These are phyloP conservation scores for Euphorbia schlechtendalii DNA, from an alignment of 441 rosid species.

Conservation along the genomic window DNA sequence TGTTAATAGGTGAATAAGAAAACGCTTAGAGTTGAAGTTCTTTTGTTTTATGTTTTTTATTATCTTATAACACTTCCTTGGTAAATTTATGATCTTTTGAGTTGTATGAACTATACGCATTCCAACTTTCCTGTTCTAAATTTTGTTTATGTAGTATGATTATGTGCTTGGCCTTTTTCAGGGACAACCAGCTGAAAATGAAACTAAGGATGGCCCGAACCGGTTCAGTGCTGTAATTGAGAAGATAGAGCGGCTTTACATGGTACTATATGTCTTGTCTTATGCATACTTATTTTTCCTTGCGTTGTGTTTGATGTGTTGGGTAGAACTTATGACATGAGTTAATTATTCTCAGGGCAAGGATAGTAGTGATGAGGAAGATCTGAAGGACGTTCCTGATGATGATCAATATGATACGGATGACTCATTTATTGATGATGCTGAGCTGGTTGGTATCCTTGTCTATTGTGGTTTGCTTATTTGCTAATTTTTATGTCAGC, in stretches of 20 bases:
- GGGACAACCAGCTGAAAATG: constrained; percentile 52
- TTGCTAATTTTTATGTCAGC: neutral
- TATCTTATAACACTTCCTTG: neutral
- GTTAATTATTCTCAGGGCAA: constrained; percentile 53
- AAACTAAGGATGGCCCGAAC: constrained; percentile 53
- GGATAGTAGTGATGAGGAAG: constrained; percentile 97
- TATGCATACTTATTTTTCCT: constrained; percentile 11
- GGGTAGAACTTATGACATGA: constrained; percentile 3
- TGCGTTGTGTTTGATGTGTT: neutral
- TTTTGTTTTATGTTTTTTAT: neutral
- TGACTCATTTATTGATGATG: constrained; percentile 96
- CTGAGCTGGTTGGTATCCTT: constrained; percentile 70
- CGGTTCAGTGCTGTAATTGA: constrained; percentile 95
- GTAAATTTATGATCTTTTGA: neutral
- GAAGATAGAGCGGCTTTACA: constrained; percentile 96
- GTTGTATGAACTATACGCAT: neutral
- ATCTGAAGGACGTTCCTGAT: constrained; percentile 76
- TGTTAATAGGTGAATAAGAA: neutral
- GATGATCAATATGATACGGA: constrained; percentile 98
- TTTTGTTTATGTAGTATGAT: constrained; percentile 1
- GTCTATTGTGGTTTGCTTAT: constrained; percentile 12
- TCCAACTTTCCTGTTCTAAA: neutral
- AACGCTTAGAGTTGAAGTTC: neutral
- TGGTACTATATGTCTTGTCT: constrained; percentile 36
- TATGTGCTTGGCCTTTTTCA: constrained; percentile 25